A percentile compares a stretch with the other conserved stretches of the same genome.
Conservation (phyloP, 2,329 filamentous ascomycete species). For the Colletotrichum magnum region DNA sequence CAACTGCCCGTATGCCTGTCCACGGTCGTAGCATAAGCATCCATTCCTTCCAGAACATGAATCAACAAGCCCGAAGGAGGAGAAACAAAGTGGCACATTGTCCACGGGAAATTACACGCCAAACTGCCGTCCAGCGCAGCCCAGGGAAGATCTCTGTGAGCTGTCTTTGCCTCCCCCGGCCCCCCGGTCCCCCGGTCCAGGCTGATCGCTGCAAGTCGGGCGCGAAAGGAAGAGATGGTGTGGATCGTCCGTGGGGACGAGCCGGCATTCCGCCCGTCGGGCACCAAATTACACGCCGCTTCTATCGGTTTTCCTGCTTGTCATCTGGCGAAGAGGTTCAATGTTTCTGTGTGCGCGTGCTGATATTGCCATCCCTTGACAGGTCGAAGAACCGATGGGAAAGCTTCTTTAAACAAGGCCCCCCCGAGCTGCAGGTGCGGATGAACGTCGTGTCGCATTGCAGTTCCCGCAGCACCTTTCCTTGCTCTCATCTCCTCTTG, state of each 20-base stretch:
- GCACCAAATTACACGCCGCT: slow-evolving; percentile 28
- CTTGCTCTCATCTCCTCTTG: slow-evolving; percentile 26
- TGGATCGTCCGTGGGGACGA: slow-evolving; percentile 33
- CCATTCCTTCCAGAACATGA: too few relatives aligned
- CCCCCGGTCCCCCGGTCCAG: slow-evolving; percentile 24
- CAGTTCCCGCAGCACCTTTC: slow-evolving; percentile 36
- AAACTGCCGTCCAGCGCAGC: background rate
- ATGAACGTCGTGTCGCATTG: slow-evolving; percentile 12
- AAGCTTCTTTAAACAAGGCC: slow-evolving; percentile 33
- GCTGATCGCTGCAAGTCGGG: slow-evolving; percentile 40
- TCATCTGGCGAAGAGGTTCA: too few relatives aligned
- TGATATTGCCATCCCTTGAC: background rate
- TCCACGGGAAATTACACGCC: slow-evolving; percentile 17
- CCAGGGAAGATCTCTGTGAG: slow-evolving; percentile 16
- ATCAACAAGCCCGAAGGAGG: background rate
- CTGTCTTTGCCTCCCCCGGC: background rate
- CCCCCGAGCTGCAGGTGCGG: too few relatives aligned
- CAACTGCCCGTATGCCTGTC: too few relatives aligned
- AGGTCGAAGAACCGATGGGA: background rate
- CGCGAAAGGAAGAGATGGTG: slow-evolving; percentile 22
- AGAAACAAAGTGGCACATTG: slow-evolving; percentile 1
- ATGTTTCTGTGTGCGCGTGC: background rate
- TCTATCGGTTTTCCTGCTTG: too few relatives aligned
- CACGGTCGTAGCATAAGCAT: too few relatives aligned
- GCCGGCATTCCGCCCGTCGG: slow-evolving; percentile 38